Percentiles rank a stretch among this genome's conserved stretches.
Conservation (phyloP, 805 yeast genomes). For the Teunomyces funiuensis region DNA sequence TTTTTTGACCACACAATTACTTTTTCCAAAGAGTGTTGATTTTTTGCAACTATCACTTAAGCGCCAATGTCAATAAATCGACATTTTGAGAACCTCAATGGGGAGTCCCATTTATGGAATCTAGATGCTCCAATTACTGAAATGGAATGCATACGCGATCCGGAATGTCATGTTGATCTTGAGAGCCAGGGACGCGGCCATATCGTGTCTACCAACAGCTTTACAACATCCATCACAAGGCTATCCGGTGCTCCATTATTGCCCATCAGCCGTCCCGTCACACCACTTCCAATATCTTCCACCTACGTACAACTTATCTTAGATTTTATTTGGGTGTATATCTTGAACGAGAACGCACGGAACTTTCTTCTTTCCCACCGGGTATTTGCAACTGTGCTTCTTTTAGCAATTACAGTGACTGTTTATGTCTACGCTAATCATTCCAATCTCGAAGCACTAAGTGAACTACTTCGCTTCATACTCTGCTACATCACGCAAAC, state of each 20-base stretch:
- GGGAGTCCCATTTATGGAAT: background rate
- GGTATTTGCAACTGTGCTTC: background rate
- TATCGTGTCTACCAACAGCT: background rate
- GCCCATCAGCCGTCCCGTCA: constrained; percentile 6
- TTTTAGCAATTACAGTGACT: background rate
- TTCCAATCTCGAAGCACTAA: constrained; percentile 5
- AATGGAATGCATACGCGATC: background rate
- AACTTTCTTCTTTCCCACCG: background rate
- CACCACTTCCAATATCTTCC: constrained; percentile 42
- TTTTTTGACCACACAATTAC: background rate
- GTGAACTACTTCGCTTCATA: constrained; percentile 6
- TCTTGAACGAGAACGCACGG: background rate
- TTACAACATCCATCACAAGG: background rate
- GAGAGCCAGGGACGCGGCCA: background rate
- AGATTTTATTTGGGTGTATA: background rate
- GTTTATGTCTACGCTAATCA: background rate
- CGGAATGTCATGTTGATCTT: background rate
- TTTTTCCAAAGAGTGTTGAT: background rate
- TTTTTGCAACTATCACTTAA: constrained; percentile 4
- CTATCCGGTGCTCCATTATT: constrained; percentile 1
- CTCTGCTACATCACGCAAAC: background rate
- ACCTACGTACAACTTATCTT: background rate
- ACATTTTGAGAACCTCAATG: background rate
- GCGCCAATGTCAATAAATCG: background rate
- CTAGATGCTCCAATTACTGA: background rate